phyloP scores from a whole-genome alignment of 2,329 filamentous ascomycete genomes.

The Zymoseptoria brevis region DNA sequence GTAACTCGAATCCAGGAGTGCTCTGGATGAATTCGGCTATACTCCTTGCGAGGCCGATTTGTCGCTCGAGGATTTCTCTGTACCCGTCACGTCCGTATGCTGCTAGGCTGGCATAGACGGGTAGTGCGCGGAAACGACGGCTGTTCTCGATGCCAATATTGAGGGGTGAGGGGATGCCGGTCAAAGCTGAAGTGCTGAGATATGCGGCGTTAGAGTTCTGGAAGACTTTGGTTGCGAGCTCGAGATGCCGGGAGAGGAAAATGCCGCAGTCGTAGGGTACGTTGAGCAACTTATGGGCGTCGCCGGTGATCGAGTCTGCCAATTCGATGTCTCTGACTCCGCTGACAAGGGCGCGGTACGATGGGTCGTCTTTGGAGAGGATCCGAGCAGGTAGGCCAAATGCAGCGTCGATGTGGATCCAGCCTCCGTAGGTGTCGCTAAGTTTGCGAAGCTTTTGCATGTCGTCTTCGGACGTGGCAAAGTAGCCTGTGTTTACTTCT shows the following conservation, averaged over 20 bases:
- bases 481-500: conserved; percentile 85
- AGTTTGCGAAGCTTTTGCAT: conserved; percentile 57
- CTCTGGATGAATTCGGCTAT: conserved; percentile 57
- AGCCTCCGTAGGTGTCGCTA: conserved; percentile 66
- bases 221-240: conserved; percentile 57
- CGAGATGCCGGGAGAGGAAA: conserved; percentile 64
- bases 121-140: conserved; percentile 80
- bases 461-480: conserved; percentile 57
- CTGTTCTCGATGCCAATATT: conserved; percentile 90
- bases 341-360: conserved; percentile 50
- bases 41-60: conserved; percentile 61
- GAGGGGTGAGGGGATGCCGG: conserved; percentile 64
- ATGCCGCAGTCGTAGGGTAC: conserved; percentile 91
- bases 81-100: conserved; percentile 67
- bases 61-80: conserved; percentile 59
- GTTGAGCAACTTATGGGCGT: conserved; percentile 88
- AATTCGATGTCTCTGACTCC: conserved; percentile 61
- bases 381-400: conserved; percentile 76
- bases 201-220: conserved; percentile 82
- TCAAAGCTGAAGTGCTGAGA: conserved; percentile 42
- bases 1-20: conserved; percentile 56
- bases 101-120: conserved; percentile 71
- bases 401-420: conserved; percentile 87
- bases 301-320: conserved; percentile 78
- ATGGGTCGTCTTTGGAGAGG: conserved; percentile 44